Evolutionary conservation across 148 eudicot genomes (phyloP).

Genomic region (Rhododendron molle): DNA sequence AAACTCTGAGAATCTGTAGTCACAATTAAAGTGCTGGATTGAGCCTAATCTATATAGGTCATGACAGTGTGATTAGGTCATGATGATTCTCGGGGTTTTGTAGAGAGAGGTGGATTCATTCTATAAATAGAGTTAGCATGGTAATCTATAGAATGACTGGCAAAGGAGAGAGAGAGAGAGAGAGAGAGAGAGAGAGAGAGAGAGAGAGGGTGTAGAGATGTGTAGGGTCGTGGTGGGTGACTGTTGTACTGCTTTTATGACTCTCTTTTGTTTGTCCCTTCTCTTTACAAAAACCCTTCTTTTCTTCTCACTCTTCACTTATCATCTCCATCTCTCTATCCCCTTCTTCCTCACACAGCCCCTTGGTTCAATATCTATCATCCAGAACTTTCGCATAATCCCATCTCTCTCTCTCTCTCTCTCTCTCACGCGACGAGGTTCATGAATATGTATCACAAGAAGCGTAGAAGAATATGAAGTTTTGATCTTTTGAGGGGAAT

Average conservation of each 20-base stretch:
- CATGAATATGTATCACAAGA: not conserved
- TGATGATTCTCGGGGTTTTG: not conserved
- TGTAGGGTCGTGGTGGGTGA: not conserved
- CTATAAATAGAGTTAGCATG: not conserved
- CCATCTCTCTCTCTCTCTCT: not conserved
- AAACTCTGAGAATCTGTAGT: too few species aligned
- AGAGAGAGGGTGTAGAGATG: not conserved
- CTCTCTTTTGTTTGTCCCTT: not conserved
- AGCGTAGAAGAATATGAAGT: conserved; percentile 9
- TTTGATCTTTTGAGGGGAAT: conserved; percentile 36
- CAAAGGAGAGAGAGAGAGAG: not conserved
- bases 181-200: not conserved
- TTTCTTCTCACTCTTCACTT: not conserved
- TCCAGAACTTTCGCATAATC: not conserved
- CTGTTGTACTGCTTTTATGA: conserved; percentile 1
- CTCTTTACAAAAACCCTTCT: not conserved
- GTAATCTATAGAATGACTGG: not conserved
- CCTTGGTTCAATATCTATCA: not conserved
- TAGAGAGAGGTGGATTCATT: not conserved
- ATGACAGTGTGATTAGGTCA: conserved; percentile 6
- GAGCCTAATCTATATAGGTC: not conserved
- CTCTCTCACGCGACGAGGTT: not conserved
- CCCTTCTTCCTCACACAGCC: not conserved
- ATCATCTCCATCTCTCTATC: not conserved
- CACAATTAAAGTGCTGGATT: not conserved